Conservation (phyloP, 148 eudicot species). For the Persicaria maculosa region DNA sequence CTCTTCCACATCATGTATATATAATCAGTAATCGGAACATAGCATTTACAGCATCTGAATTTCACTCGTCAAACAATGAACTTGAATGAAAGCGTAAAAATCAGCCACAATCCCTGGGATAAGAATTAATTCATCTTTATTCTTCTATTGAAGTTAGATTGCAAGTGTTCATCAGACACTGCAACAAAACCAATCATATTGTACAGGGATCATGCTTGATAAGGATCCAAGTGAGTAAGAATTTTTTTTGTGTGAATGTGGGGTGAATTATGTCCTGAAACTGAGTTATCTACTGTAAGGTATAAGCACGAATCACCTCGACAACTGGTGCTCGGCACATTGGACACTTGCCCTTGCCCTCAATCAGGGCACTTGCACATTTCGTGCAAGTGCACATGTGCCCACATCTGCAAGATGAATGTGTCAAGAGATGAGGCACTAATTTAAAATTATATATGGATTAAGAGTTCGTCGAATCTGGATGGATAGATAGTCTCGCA, state of each 20-base stretch:
- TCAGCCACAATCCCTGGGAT: neutral
- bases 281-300: constrained; percentile 30
- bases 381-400: constrained; percentile 90
- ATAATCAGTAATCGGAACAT: too few species aligned
- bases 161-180: neutral
- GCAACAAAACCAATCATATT: neutral
- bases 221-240: neutral
- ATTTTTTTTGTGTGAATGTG: neutral
- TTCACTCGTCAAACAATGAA: neutral
- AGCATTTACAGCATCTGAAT: too few species aligned
- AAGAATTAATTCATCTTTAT: neutral
- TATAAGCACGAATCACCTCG: constrained; percentile 77
- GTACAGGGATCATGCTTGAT: neutral
- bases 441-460: neutral
- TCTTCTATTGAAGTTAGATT: neutral
- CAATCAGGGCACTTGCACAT: constrained; percentile 60
- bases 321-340: constrained; percentile 84
- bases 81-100: neutral
- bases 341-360: constrained; percentile 58
- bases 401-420: constrained; percentile 57
- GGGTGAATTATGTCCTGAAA: neutral
- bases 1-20: too few species aligned
- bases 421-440: neutral
- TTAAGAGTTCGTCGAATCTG: neutral
- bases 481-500: constrained; percentile 15